Conservation (phyloP, 1,284 basidiomycete species). For the Mycosarcoma maydis region DNA sequence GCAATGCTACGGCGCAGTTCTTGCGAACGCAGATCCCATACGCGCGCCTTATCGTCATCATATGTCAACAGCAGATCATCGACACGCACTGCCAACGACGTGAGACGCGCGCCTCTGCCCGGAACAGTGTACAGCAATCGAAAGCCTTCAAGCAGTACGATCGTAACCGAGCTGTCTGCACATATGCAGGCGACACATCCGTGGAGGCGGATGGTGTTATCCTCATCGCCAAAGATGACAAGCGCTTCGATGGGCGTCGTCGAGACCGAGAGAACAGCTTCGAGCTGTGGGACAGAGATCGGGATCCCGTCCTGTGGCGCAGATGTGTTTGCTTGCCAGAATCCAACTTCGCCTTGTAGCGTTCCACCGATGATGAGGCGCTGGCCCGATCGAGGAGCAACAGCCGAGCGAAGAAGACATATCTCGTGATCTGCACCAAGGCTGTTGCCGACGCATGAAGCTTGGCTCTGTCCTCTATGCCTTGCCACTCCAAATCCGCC, state of each 20-base stretch:
- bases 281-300: slow-evolving; percentile 70
- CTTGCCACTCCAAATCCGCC: not conserved
- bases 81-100: slow-evolving; percentile 75
- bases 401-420: slow-evolving; percentile 33
- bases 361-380: slow-evolving; percentile 51
- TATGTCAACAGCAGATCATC: slow-evolving; percentile 82
- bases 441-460: slow-evolving; percentile 3
- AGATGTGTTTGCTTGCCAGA: slow-evolving; percentile 66
- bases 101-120: slow-evolving; percentile 73
- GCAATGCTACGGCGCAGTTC: slow-evolving; percentile 87
- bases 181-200: slow-evolving; percentile 81
- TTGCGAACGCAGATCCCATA: slow-evolving; percentile 86
- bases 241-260: slow-evolving; percentile 74
- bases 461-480: not conserved
- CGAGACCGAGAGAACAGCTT: slow-evolving; percentile 78
- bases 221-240: slow-evolving; percentile 71
- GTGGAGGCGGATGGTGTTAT: slow-evolving; percentile 73
- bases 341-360: slow-evolving; percentile 49
- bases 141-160: slow-evolving; percentile 78
- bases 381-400: slow-evolving; percentile 32
- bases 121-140: slow-evolving; percentile 80
- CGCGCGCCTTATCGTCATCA: slow-evolving; percentile 77
- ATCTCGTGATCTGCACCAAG: slow-evolving; percentile 24
- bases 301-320: not conserved
- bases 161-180: slow-evolving; percentile 81